Conservation (phyloP, 352 stramenopile genomes). For the Pythium periplocum region DNA sequence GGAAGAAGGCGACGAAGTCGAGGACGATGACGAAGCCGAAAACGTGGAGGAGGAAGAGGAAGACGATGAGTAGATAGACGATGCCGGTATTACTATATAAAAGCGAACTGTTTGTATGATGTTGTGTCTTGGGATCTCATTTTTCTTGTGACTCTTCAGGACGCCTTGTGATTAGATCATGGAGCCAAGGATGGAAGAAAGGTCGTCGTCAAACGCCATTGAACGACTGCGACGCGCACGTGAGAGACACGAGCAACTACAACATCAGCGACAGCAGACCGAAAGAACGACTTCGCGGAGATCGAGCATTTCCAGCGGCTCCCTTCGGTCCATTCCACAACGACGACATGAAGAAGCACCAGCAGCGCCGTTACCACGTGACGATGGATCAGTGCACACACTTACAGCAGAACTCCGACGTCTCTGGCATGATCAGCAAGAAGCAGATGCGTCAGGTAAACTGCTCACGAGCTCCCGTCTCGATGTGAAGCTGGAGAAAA, state of each 20-base stretch:
- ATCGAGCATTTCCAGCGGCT: neutral
- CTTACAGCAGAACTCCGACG: too few relatives aligned
- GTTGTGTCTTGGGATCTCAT: neutral
- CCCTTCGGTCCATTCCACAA: neutral
- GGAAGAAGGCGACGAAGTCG: conserved; percentile 26
- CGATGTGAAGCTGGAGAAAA: conserved; percentile 21
- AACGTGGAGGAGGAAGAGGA: conserved; percentile 18
- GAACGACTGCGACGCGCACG: neutral
- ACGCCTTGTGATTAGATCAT: neutral
- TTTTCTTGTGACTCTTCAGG: neutral
- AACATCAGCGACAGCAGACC: neutral
- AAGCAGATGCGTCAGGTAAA: too few relatives aligned
- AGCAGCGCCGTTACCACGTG: too few relatives aligned
- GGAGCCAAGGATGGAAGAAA: neutral
- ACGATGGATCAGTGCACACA: too few relatives aligned
- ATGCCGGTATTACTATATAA: neutral
- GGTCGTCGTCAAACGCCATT: neutral
- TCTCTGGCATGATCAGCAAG: too few relatives aligned
- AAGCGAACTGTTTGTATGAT: too few relatives aligned
- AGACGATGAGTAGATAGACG: conserved; percentile 29
- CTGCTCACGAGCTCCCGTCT: too few relatives aligned
- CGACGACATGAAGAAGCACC: neutral
- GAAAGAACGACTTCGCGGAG: too few relatives aligned
- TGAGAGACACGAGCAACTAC: neutral
- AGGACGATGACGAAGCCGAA: conserved; percentile 25